phyloP scores from a whole-genome alignment of 2,329 filamentous ascomycete genomes.

The Alternaria sp. region DNA sequence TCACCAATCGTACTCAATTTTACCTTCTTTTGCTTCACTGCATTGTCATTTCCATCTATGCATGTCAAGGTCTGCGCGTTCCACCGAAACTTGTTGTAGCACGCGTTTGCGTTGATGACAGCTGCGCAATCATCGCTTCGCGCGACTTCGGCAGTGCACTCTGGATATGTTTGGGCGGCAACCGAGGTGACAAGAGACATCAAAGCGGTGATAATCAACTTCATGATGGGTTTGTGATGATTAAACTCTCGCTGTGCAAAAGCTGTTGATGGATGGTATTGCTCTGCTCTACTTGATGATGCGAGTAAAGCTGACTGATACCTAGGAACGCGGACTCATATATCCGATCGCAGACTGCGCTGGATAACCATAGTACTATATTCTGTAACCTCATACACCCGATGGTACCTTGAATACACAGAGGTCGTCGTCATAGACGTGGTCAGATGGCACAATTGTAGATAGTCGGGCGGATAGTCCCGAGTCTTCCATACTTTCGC shows the following conservation, averaged over 20 bases:
- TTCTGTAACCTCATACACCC: neutral
- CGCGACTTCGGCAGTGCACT: conserved; percentile 36
- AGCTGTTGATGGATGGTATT: neutral
- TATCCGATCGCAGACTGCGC: neutral
- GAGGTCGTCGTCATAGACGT: neutral
- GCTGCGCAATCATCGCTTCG: conserved; percentile 40
- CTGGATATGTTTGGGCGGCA: conserved; percentile 28
- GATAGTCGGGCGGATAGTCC: conserved; percentile 5
- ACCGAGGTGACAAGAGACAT: conserved; percentile 23
- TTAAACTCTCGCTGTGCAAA: neutral
- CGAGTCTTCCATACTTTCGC: neutral
- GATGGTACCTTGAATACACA: neutral
- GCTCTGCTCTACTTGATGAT: neutral
- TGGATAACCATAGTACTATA: neutral
- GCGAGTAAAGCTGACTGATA: neutral
- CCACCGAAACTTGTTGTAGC: conserved; percentile 43
- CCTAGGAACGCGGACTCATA: neutral
- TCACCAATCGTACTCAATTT: neutral
- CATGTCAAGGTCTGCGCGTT: conserved; percentile 35
- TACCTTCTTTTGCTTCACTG: conserved; percentile 37
- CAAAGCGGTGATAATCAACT: conserved; percentile 17
- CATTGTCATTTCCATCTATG: conserved; percentile 37
- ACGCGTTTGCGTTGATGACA: conserved; percentile 46
- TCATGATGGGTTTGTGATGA: conserved; percentile 20
- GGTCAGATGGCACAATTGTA: neutral